Evolutionary conservation across 352 stramenopile genomes (phyloP), one percentile per base, ranked within the genome.

Genomic region (Globisporangium abappressorium): DNA sequence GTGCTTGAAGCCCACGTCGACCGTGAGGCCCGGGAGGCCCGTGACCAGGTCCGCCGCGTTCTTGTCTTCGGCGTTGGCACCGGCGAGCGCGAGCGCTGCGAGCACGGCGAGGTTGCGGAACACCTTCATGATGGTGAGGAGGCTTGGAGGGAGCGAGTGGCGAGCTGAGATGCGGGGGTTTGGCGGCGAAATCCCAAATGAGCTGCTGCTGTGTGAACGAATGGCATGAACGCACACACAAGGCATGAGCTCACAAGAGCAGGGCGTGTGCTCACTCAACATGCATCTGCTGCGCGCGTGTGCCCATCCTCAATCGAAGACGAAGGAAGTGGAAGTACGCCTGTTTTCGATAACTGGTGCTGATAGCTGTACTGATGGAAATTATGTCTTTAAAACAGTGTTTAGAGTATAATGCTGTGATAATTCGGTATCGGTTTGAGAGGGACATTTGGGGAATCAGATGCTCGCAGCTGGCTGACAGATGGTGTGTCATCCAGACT

Each of bases 1-100:
- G 61, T 93, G 85, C 62, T 91, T 87, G 75, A 93, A 91, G 53
- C 69, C 62, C 12, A 85, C 68, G 34, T 79, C 60, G 9, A 60
- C 69, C 9, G 70, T 65, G 36, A 90, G 75, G 11, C 80, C 79
- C 0, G 85, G 83, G 49, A 93, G 73, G 54, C 71, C 26, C 54
- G 64, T 81, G 54, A 93, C 74, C 62, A 84, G 62, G 38, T 87
- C 74, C 47, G 82, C 81, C 7, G 81, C 81, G 63, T 90, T 81
- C 47, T 57, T 69, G 62, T 65, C 66, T 3, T 59, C 34, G 20
- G 63, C 64, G 46, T 62, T 15, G 5, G 28, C 46, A 11, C 47
- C 41, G 20, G 70, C 68, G 51, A 75, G 60, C 33, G 70, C 71
- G 49, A 90, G 53, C 46, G 83, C 34, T 20, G 68, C 65, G 12